Percentiles rank a stretch among this genome's conserved stretches.
Evolutionary conservation across 768 basidiomycete genomes (phyloP).

Genomic region (Phylloporus rhodoxanthus): DNA sequence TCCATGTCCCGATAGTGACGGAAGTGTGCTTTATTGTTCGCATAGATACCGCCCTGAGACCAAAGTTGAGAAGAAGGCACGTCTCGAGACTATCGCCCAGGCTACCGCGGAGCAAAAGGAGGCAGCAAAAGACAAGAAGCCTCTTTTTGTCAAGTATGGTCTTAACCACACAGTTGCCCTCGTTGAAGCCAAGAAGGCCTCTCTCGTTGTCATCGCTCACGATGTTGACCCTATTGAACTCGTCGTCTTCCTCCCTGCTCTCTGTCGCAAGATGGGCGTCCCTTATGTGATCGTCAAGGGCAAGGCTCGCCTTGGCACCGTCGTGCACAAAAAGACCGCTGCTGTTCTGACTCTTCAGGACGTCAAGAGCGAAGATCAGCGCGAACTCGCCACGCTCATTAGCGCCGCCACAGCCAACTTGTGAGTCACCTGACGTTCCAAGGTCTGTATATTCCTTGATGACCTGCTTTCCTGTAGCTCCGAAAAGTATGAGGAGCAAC

Average conservation of each 20-base stretch:
- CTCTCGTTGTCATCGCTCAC: slow-evolving; percentile 92
- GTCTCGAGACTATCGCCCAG: slow-evolving; percentile 72
- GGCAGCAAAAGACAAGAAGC: slow-evolving; percentile 83
- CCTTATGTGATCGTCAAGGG: slow-evolving; percentile 98
- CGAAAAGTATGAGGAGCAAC: slow-evolving; percentile 90
- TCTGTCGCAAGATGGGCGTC: slow-evolving; percentile 99
- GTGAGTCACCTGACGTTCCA: slow-evolving; percentile 42
- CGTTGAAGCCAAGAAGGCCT: slow-evolving; percentile 95
- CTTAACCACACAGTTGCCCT: slow-evolving; percentile 96
- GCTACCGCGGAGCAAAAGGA: slow-evolving; percentile 78
- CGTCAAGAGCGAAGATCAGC: slow-evolving; percentile 89
- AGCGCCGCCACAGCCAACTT: slow-evolving; percentile 97
- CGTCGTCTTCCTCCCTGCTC: slow-evolving; percentile 95
- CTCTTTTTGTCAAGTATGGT: slow-evolving; percentile 91
- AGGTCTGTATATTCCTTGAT: slow-evolving; percentile 1
- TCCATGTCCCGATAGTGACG: neutral
- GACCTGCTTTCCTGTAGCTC: slow-evolving; percentile 40
- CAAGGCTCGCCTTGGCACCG: slow-evolving; percentile 96
- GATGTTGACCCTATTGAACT: slow-evolving; percentile 99
- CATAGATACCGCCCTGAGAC: slow-evolving; percentile 76
- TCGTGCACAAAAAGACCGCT: slow-evolving; percentile 98
- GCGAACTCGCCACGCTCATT: slow-evolving; percentile 88
- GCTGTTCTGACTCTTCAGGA: slow-evolving; percentile 89
- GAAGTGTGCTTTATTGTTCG: neutral
- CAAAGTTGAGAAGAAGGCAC: slow-evolving; percentile 95